phyloP scores from a whole-genome alignment of 495 filamentous ascomycete species.

The Filosporella fistucella region DNA sequence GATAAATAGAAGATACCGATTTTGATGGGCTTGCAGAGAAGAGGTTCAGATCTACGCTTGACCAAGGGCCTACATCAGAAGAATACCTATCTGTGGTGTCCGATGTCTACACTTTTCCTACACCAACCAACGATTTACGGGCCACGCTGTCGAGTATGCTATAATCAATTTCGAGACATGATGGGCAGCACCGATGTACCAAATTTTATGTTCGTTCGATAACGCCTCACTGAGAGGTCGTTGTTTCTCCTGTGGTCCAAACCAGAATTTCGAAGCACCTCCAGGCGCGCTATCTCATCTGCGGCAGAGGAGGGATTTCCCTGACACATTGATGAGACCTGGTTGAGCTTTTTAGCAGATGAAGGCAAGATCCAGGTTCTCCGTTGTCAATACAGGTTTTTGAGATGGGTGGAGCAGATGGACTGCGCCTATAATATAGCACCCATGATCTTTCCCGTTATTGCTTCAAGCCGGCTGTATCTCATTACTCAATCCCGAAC shows the following conservation, averaged over 20 bases:
- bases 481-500: too few relatives aligned
- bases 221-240: conserved; percentile 4
- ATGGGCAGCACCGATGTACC: not conserved
- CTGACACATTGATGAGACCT: too few relatives aligned
- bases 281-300: conserved; percentile 7
- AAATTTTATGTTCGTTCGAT: conserved; percentile 3
- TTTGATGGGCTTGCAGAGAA: conserved; percentile 8
- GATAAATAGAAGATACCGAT: conserved; percentile 9
- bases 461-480: too few relatives aligned
- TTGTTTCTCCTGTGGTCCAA: conserved; percentile 8
- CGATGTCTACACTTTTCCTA: conserved; percentile 7
- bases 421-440: too few relatives aligned
- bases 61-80: not conserved
- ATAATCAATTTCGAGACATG: not conserved
- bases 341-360: too few relatives aligned
- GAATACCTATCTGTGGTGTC: conserved; percentile 3
- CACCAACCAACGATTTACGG: not conserved
- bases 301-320: conserved; percentile 5
- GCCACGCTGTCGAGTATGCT: conserved; percentile 6
- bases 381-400: too few relatives aligned
- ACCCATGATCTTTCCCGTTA: too few relatives aligned
- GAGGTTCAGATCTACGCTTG: conserved; percentile 3
- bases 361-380: too few relatives aligned
- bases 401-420: too few relatives aligned
- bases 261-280: conserved; percentile 10